These are phyloP conservation scores for Torrubiella hemipterigena DNA, from an alignment of 2,329 filamentous ascomycete species.

Conservation along the genomic window DNA sequence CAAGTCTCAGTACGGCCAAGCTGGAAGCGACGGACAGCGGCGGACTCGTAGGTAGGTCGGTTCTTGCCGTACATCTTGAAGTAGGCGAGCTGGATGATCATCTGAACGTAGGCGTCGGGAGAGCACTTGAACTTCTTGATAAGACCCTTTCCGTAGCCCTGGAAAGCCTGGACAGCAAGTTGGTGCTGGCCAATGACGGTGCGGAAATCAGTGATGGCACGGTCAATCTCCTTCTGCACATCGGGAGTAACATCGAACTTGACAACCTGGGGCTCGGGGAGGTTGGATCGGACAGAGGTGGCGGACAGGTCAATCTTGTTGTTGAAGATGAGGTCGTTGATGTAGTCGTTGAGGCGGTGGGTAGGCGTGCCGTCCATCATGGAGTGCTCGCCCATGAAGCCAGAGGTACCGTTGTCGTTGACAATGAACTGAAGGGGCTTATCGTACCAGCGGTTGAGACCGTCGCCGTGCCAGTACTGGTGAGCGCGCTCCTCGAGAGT, in stretches of 20 bases:
- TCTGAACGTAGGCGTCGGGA: constrained; percentile 94
- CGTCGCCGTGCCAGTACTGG: constrained; percentile 98
- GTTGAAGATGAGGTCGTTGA: constrained; percentile 83
- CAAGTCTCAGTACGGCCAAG: constrained; percentile 94
- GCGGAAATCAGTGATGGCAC: constrained; percentile 67
- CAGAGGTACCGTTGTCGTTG: constrained; percentile 94
- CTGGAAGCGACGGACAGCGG: constrained; percentile 89
- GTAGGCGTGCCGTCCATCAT: constrained; percentile 99
- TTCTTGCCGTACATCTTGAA: constrained; percentile 99
- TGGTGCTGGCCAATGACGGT: constrained; percentile 78
- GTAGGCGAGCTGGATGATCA: constrained; percentile 97
- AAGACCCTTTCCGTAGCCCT: constrained; percentile 92
- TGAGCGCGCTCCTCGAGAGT: constrained; percentile 92
- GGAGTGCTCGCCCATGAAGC: constrained; percentile 96
- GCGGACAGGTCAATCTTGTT: constrained; percentile 88
- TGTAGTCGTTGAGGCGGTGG: constrained; percentile 89
- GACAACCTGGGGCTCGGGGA: constrained; percentile 69
- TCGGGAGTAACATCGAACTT: constrained; percentile 67
- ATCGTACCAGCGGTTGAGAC: constrained; percentile 92
- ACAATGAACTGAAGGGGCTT: constrained; percentile 97
- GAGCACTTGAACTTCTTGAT: constrained; percentile 99
- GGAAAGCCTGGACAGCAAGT: constrained; percentile 86
- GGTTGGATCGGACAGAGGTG: constrained; percentile 63
- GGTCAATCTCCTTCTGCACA: constrained; percentile 65
- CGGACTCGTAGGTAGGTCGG: constrained; percentile 94